A percentile compares a stretch with the other conserved stretches of the same genome.
Evolutionary conservation across 139 green algal genomes (phyloP).

Genomic region (Mesostigma viride): DNA sequence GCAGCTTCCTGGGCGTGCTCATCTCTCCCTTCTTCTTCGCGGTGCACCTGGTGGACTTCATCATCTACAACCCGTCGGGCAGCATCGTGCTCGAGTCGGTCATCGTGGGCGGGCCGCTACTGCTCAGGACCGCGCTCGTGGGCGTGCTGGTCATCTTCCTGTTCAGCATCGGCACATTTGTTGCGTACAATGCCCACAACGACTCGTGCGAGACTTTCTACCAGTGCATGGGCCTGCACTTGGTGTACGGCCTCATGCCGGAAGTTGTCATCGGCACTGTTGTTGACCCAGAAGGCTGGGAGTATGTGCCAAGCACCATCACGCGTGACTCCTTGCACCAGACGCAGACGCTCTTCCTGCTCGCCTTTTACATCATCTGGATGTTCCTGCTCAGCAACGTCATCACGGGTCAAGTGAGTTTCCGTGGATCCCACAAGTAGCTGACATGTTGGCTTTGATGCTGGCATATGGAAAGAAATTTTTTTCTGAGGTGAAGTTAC

Average conservation of each 20-base stretch:
- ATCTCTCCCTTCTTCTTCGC: too few relatives aligned
- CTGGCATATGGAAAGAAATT: too few relatives aligned
- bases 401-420: constrained; percentile 24
- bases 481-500: too few relatives aligned
- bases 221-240: constrained; percentile 19
- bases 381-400: constrained; percentile 27
- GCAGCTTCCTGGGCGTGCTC: constrained; percentile 13
- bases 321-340: constrained; percentile 4
- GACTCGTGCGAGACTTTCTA: constrained; percentile 23
- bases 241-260: constrained; percentile 10
- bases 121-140: constrained; percentile 17
- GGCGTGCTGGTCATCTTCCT: constrained; percentile 27
- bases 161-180: constrained; percentile 13
- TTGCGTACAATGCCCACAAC: constrained; percentile 12
- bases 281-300: constrained; percentile 8
- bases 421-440: too few relatives aligned
- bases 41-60: constrained; percentile 20
- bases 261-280: too few relatives aligned
- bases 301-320: constrained; percentile 3
- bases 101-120: constrained; percentile 21
- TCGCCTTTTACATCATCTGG: constrained; percentile 28
- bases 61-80: constrained; percentile 21
- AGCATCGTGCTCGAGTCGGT: constrained; percentile 15
- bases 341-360: constrained; percentile 11
- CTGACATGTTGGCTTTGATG: too few relatives aligned